Conservation (phyloP, 2,329 filamentous ascomycete genomes). For the Fusarium burgessii region DNA sequence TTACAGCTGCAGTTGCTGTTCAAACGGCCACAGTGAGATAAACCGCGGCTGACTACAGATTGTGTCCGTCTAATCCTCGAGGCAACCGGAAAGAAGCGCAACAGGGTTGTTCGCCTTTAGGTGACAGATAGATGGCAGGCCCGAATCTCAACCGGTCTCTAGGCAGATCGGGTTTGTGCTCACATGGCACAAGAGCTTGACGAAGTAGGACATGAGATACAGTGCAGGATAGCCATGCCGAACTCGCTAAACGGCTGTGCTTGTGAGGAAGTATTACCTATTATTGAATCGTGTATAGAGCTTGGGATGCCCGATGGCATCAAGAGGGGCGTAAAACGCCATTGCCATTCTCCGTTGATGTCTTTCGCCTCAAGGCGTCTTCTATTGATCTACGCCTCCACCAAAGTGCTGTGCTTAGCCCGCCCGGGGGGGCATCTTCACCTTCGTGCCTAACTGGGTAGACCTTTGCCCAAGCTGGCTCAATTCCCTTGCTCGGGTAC, state of each 20-base stretch:
- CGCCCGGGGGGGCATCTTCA: not conserved
- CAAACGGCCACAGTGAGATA: not conserved
- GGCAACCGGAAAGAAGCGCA: constrained; percentile 33
- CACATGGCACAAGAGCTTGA: constrained; percentile 30
- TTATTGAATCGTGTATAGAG: constrained; percentile 19
- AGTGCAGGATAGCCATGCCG: constrained; percentile 23
- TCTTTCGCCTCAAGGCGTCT: constrained; percentile 15
- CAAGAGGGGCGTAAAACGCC: constrained; percentile 24
- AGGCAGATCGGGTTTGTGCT: constrained; percentile 18
- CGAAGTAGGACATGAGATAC: constrained; percentile 26
- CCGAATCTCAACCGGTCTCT: constrained; percentile 10
- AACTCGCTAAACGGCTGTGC: constrained; percentile 15
- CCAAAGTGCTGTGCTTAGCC: constrained; percentile 37
- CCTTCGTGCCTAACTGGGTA: constrained; percentile 37
- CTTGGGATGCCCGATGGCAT: constrained; percentile 26
- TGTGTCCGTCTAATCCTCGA: constrained; percentile 16
- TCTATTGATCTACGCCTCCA: constrained; percentile 41
- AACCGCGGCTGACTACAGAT: constrained; percentile 1
- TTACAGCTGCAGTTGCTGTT: not conserved
- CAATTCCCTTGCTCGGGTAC: constrained; percentile 30
- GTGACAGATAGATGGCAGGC: constrained; percentile 25
- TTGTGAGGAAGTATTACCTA: constrained; percentile 4
- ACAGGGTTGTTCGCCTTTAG: constrained; percentile 23
- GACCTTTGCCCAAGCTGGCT: constrained; percentile 34
- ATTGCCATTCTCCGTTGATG: constrained; percentile 7